phyloP scores from a whole-genome alignment of 208 protist species.

The Phytomonas francai region DNA sequence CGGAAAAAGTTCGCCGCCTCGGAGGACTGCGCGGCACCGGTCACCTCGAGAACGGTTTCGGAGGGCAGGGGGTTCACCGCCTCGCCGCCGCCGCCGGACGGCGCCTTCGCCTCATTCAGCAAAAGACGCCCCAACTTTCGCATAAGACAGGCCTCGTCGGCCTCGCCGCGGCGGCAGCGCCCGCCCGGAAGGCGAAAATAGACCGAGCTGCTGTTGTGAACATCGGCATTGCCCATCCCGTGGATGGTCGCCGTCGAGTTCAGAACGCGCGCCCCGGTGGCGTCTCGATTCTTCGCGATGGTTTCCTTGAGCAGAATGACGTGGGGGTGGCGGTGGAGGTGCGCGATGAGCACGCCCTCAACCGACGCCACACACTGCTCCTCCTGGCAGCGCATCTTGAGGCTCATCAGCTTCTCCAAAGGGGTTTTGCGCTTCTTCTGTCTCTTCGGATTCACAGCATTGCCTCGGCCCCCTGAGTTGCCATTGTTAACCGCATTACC shows the following conservation, averaged over 20 bases:
- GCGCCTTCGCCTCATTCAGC: slow-evolving; percentile 49
- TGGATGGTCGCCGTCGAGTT: slow-evolving; percentile 27
- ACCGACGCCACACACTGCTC: slow-evolving; percentile 78
- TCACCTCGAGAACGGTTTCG: slow-evolving; percentile 1
- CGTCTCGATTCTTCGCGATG: slow-evolving; percentile 10
- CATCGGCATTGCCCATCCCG: slow-evolving; percentile 29
- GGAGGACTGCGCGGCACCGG: slow-evolving; percentile 10
- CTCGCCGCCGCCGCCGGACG: background rate
- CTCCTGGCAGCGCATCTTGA: slow-evolving; percentile 78
- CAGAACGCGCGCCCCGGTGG: slow-evolving; percentile 18
- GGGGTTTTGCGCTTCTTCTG: slow-evolving; percentile 46
- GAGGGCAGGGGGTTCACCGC: slow-evolving; percentile 11
- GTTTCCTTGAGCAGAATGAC: slow-evolving; percentile 75
- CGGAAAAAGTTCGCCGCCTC: slow-evolving; percentile 45
- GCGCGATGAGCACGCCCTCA: slow-evolving; percentile 87
- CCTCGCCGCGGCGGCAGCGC: slow-evolving; percentile 59
- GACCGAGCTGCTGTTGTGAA: too few species aligned
- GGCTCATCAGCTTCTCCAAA: slow-evolving; percentile 70
- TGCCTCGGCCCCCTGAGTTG: slow-evolving; percentile 6
- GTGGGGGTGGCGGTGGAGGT: slow-evolving; percentile 91
- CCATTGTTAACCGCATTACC: slow-evolving; percentile 18
- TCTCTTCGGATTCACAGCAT: slow-evolving; percentile 1
- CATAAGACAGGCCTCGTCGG: slow-evolving; percentile 58
- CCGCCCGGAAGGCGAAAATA: slow-evolving; percentile 78
- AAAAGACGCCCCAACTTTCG: slow-evolving; percentile 69